Base-by-base conservation (phyloP, 139 green algal species). In the Chara braunii region DNA sequence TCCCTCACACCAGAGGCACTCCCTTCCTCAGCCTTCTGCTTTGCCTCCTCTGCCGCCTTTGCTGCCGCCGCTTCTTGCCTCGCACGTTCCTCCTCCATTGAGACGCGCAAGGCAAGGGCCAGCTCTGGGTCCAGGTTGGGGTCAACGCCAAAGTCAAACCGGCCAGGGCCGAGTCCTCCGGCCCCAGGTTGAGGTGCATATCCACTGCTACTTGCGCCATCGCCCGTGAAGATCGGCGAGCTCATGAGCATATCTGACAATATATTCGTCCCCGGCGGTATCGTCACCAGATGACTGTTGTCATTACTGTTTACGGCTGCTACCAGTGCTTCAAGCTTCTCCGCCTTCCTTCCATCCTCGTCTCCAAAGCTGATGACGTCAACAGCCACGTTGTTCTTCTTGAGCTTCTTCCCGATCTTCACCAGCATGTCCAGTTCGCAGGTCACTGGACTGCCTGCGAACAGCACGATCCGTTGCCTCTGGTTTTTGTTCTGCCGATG, bases 401-500 rank as follows among this genome's bases (percentile, higher is more conserved):
- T 98, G 32, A 99, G 78, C 82, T 97, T 97, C 84, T 98, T 98
- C 31, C 82, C 94, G 29, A 97, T 95, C 78, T 92, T 92, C 5
- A 96, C 81, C 48, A 99, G 79, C 35, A 79, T 67, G 3, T 72
- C 44, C 31, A 62, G n/a, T 26, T 81, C 78, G 7, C 42, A 48
- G 0, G 22, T 28, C 32, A 99, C 78, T 1, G 93, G 91, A 71
- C 85, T 95, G 50, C 90, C 92, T 0, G 88, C 74, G 70, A 99
- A 99, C 30, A 97, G 80, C 26, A 99, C 92, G 29, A 98, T 91
- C 3, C 94, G 69, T 80, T 98, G 92, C 31, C 92, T 75, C 78
- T 99, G 94, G 71, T 97, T 95, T 74, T 99, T 99, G 85, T 99
- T 99, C 72, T 97, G 89, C 5, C 94, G 64, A 69, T 99, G 93